Base-by-base conservation (phyloP, 2,329 filamentous ascomycete genomes). In the Sporothrix pallida region DNA sequence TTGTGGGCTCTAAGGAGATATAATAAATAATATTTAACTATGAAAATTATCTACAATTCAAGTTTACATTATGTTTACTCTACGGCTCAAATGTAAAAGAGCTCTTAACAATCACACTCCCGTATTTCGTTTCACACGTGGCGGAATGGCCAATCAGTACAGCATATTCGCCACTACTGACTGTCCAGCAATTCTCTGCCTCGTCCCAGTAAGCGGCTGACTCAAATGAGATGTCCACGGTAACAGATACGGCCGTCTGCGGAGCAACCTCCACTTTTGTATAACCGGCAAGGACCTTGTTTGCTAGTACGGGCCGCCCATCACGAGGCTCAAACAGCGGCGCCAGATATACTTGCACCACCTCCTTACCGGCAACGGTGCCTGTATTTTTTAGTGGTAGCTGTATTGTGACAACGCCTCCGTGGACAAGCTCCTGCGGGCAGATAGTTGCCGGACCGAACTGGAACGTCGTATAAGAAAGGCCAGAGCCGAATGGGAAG, bases 401-500 rank as follows among this genome's bases (percentile, higher is more conserved):
- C 31, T 44, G 60, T 23, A 63, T 15, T n/a, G 60, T 63, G 13
- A 63, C 31, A 23, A 63, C 26, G 20, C 60, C 17, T 9, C 31
- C 60, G 13, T 63, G 60, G 8, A 63, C 60, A n/a, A 63, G 60
- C 60, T 63, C 60, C 31, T 12, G 31, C 52, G 60, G 60, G 31
- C 23, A 3, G 23, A 48, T 71, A 23, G 31, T 44, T 10, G 56
- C 56, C 23, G 44, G 56, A 44, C 26, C 42, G 23, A 52, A 52
- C 54, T 26, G 15, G 44, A 71, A 71, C 20, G 44, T 37, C 10
- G 69, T 71, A 42, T 71, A 71, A 13, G 69, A 71, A 1, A 96
- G 84, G 1, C 93, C 93, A 79, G 94, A 90, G 13, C 93, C 93
- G 79, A 96, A 96, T 72, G 91, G 87, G 81, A 94, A 95, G 44